Base-by-base conservation (phyloP, 2,329 filamentous ascomycete species). In the Elsinoe fawcettii region DNA sequence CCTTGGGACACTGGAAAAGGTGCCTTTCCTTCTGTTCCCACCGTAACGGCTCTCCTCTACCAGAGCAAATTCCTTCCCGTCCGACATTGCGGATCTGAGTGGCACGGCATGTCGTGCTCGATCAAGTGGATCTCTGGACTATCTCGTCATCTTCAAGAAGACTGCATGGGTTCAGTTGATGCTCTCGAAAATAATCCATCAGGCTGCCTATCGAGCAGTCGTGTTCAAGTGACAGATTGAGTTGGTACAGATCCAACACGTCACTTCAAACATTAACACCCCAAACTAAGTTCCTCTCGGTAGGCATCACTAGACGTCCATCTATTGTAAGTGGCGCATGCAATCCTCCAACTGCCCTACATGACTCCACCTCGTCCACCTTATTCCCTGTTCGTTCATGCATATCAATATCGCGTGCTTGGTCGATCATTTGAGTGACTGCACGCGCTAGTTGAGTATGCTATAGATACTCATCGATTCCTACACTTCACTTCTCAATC, bases 341-440 rank as follows among this genome's bases (percentile, higher is more conserved):
- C 30, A 12, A 23, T 34, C 49, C 25, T 34, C 8, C 49, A 53
- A 53, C 49, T 53, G 49, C 32, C 49, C 6, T 53, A 18, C 49
- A 39, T 53, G 49, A 53, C 49, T 39, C 30, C 30, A n/a, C 49
- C 23, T 47, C 23, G 22, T 34, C 11, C 25, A 11, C 25, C 23
- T 18, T 51, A 20, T 9, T 51, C 16, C 32, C 4, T 22, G 12
- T 37, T 23, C 30, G n/a, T 8, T 39, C 47, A 53, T 37, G 49
- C 30, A 36, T 34, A 18, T 25, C 49, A 25, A 39, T 32, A 32
- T 36, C 27, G 46, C 46, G 46, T 34, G 46, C 46, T 51, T 16
- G 25, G 46, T 51, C 46, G 46, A 51, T 51, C 46, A 51, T 20
- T 34, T 16, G 23, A 32, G 25, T 22, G 34, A 7, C 8, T 44